Evolutionary conservation across 495 filamentous ascomycete species (phyloP).

Genomic region (Copromyces sp.): DNA sequence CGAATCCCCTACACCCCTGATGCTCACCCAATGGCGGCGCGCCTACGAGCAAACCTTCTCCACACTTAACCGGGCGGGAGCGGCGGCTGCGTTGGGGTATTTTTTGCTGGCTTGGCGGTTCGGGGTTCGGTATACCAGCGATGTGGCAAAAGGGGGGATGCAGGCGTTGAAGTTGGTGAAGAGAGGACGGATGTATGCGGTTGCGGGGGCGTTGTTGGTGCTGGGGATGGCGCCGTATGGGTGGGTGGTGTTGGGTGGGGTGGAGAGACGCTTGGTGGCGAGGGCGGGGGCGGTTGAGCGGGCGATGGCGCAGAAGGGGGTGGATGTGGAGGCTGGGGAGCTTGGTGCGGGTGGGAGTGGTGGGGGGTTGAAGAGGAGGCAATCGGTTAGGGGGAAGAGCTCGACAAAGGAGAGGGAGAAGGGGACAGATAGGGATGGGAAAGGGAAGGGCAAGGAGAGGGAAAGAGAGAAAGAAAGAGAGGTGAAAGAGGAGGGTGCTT

Average conservation of each 20-base stretch:
- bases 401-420: not conserved
- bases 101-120: constrained; percentile 35
- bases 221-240: constrained; percentile 41
- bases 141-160: not conserved
- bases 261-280: constrained; percentile 32
- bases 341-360: not conserved
- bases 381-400: not conserved
- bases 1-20: constrained; percentile 39
- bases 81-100: constrained; percentile 25
- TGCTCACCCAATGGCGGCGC: constrained; percentile 41
- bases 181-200: constrained; percentile 26
- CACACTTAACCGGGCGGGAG: constrained; percentile 23
- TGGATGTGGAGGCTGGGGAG: not conserved
- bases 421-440: not conserved
- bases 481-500: not conserved
- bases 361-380: not conserved
- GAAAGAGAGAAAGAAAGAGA: not conserved
- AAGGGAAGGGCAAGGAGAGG: not conserved
- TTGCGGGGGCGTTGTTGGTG: constrained; percentile 30
- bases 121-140: constrained; percentile 2
- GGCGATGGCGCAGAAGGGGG: constrained; percentile 17
- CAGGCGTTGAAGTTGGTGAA: not conserved
- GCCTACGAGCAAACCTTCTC: constrained; percentile 25
- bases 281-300: constrained; percentile 24
- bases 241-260: constrained; percentile 29